A percentile compares a stretch with the other conserved stretches of the same genome.
Evolutionary conservation across 2,329 filamentous ascomycete species (phyloP).

Genomic region (Metarhizium humberi): DNA sequence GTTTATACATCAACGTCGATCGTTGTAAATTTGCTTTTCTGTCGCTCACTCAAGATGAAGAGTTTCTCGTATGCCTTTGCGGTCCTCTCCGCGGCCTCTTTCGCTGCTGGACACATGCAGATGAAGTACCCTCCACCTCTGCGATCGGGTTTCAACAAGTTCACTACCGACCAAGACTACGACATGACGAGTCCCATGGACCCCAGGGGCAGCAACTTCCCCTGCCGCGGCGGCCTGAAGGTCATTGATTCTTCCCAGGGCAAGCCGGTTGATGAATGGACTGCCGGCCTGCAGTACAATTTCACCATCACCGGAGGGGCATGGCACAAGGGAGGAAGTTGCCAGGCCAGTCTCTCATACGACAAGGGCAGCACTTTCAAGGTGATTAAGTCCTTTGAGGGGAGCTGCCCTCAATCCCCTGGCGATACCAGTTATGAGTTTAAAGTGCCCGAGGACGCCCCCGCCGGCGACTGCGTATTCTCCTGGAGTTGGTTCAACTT

Average conservation of each 20-base stretch:
- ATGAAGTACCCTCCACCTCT: constrained; percentile 44
- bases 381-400: constrained; percentile 32
- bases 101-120: constrained; percentile 42
- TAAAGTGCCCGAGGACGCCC: constrained; percentile 42
- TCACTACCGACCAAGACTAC: constrained; percentile 51
- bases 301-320: constrained; percentile 44
- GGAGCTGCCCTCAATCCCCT: constrained; percentile 21
- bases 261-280: constrained; percentile 44
- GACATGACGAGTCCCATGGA: constrained; percentile 60
- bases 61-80: constrained; percentile 23
- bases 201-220: constrained; percentile 54
- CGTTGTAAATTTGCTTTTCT: background rate
- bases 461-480: constrained; percentile 40
- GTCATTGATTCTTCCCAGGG: constrained; percentile 40
- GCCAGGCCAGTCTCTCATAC: constrained; percentile 53
- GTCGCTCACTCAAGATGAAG: constrained; percentile 29
- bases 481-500: constrained; percentile 58
- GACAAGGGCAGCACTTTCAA: constrained; percentile 49
- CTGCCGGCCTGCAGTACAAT: constrained; percentile 41
- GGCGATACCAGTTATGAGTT: constrained; percentile 28
- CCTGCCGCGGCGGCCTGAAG: constrained; percentile 59
- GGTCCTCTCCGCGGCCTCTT: background rate
- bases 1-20: background rate
- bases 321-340: constrained; percentile 49
- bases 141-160: constrained; percentile 42